Conservation (phyloP, 768 basidiomycete genomes). For the Holtermanniella nyarrowii region DNA sequence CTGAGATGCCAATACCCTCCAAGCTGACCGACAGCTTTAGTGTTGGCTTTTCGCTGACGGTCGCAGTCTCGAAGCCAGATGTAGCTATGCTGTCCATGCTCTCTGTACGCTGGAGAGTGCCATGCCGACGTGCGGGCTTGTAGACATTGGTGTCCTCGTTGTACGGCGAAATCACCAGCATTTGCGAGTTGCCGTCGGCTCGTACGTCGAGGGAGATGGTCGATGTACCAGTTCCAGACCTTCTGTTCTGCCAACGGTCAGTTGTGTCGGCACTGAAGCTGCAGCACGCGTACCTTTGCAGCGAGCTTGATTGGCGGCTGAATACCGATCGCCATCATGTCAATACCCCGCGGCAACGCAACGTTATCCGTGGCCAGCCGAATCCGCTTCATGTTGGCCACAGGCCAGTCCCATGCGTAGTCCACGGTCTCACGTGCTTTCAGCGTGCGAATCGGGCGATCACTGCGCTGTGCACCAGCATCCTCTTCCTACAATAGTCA, state of each 20-base stretch:
- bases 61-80: slow-evolving; percentile 70
- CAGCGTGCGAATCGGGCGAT: slow-evolving; percentile 41
- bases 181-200: slow-evolving; percentile 74
- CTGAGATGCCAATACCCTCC: slow-evolving; percentile 81
- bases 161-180: slow-evolving; percentile 79
- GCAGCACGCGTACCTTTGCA: not conserved
- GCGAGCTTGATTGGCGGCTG: slow-evolving; percentile 75
- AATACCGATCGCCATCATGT: slow-evolving; percentile 92
- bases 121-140: slow-evolving; percentile 56
- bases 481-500: slow-evolving; percentile 46
- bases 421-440: slow-evolving; percentile 48
- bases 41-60: slow-evolving; percentile 58
- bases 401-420: slow-evolving; percentile 93
- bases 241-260: slow-evolving; percentile 20
- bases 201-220: slow-evolving; percentile 83
- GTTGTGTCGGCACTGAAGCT: not conserved
- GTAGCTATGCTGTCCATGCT: slow-evolving; percentile 56
- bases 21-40: slow-evolving; percentile 64
- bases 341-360: slow-evolving; percentile 55
- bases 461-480: slow-evolving; percentile 42
- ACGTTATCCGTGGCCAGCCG: slow-evolving; percentile 52
- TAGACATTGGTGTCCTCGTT: slow-evolving; percentile 75
- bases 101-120: slow-evolving; percentile 47
- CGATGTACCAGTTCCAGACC: no score
- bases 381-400: slow-evolving; percentile 69